Evolutionary conservation across 345 rosid species (phyloP).

Genomic region (Salix koriyanagi): DNA sequence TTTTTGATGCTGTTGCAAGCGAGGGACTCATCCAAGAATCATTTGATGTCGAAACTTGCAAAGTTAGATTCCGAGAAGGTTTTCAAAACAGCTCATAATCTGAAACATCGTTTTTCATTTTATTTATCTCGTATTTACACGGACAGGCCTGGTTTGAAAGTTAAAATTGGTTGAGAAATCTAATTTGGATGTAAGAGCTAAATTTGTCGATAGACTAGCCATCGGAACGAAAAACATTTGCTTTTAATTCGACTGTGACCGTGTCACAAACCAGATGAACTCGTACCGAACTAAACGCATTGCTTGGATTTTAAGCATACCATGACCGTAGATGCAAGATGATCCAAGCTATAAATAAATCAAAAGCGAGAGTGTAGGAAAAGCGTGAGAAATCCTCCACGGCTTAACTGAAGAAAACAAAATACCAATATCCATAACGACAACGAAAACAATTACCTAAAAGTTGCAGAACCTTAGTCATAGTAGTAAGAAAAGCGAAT

Average conservation of each 20-base stretch:
- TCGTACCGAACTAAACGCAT: too few relatives aligned
- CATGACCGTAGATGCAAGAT: too few relatives aligned
- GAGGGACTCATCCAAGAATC: neutral
- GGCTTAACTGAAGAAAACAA: neutral
- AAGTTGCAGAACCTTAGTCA: neutral
- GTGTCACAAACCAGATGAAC: too few relatives aligned
- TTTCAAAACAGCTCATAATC: neutral
- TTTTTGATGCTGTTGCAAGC: neutral
- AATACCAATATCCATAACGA: neutral
- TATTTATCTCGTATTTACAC: too few relatives aligned
- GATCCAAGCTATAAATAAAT: too few relatives aligned
- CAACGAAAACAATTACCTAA: neutral
- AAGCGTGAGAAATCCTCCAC: neutral
- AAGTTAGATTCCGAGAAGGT: neutral
- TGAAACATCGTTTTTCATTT: neutral
- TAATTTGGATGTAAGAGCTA: neutral
- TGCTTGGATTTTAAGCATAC: too few relatives aligned
- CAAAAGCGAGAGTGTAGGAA: too few relatives aligned
- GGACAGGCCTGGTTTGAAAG: neutral
- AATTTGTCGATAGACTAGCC: neutral
- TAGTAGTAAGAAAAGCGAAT: neutral
- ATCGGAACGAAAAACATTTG: too few relatives aligned
- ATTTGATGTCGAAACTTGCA: neutral
- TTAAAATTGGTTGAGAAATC: neutral
- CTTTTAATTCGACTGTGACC: too few relatives aligned